Evolutionary conservation across 2,329 filamentous ascomycete genomes (phyloP), one percentile per base, ranked within the genome.

Genomic region (Diaporthe humulicola): DNA sequence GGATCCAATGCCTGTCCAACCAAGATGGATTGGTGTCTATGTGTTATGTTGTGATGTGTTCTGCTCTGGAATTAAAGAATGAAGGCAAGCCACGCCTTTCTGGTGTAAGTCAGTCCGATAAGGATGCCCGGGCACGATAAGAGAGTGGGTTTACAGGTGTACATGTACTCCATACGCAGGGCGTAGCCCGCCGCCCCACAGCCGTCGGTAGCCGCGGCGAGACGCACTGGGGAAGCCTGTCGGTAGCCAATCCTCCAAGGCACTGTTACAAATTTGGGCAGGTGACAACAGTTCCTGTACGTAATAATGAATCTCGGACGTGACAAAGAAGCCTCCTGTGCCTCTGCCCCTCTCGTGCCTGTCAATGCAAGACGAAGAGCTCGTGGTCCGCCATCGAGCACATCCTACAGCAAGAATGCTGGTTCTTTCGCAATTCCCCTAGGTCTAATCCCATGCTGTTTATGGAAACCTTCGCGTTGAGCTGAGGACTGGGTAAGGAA

Each of bases 201-300:
- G 74, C 74, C 74, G 74, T 54, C 38, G 54, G 42, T 76, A 76
- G 73, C 74, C 74, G 74, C 60, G n/a, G 15, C n/a, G 19, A 6
- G 15, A 30, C 12, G 48, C 36, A 25, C 19, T 67, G n/a, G 40
- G 60, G 30, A 40, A 40, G 48, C 28, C 36, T 45, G 42, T 54
- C 3, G 28, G 52, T 54, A 50, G 50, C 52, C 40, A 45, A 67
- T 57, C 64, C 58, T 40, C 40, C 36, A 10, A 28, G 45, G 22
- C 36, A n/a, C 9, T 70, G 36, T 61, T 33, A 50, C 40, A 50
- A 54, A 61, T 71, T 12, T 54, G 45, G 54, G 45, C 73, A 74
- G 67, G 67, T 74, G 73, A 74, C 67, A 28, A 42, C 58, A 60
- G 5, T 74, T 54, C 28, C 42, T 70, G 36, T 74, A 75, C 71